These are phyloP conservation scores for Mucor racemosus DNA, from an alignment of 371 early-diverging fungal genomes.

Conservation along the genomic window DNA sequence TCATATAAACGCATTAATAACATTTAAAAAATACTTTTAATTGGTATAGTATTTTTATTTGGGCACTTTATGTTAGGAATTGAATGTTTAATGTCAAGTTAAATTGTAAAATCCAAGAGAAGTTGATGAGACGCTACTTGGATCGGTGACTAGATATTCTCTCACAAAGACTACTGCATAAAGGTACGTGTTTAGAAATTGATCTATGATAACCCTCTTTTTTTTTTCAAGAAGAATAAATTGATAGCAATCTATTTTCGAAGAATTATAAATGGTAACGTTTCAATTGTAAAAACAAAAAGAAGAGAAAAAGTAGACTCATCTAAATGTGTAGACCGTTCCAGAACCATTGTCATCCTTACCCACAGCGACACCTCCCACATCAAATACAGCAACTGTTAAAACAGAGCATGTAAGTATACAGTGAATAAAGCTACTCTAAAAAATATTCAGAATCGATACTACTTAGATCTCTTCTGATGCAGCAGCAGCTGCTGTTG, in stretches of 20 bases:
- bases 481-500: background rate
- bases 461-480: background rate
- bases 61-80: no score
- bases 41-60: no score
- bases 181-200: background rate
- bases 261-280: no score
- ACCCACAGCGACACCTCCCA: background rate
- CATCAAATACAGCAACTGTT: background rate
- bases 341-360: background rate
- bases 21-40: no score
- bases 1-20: no score
- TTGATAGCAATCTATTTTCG: no score
- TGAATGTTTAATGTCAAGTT: no score
- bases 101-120: no score
- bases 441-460: background rate
- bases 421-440: background rate
- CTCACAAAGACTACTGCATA: background rate
- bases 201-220: background rate
- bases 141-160: background rate
- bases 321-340: background rate
- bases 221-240: background rate
- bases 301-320: background rate
- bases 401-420: background rate
- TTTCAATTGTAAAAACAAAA: background rate
- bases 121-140: no score